A percentile compares a stretch with the other conserved stretches of the same genome.
These are phyloP conservation scores for Epichloe gansuensis DNA, from an alignment of 2,329 filamentous ascomycete genomes.

Conservation along the genomic window DNA sequence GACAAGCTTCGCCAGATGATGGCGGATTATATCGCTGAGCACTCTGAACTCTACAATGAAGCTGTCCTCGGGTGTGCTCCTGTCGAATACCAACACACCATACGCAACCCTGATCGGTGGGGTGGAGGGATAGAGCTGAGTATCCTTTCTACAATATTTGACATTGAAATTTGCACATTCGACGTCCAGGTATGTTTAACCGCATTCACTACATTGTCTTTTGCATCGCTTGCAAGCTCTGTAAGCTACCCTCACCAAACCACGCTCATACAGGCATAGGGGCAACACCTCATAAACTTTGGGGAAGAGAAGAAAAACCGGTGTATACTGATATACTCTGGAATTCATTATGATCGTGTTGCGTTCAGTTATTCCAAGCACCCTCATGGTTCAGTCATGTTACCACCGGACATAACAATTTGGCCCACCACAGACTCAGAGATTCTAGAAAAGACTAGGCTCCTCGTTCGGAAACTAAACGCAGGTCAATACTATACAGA, in stretches of 20 bases:
- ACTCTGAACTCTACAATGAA: slow-evolving; percentile 60
- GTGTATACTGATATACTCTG: slow-evolving; percentile 77
- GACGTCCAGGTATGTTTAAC: slow-evolving; percentile 47
- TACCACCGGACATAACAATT: slow-evolving; percentile 52
- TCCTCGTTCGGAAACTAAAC: slow-evolving; percentile 51
- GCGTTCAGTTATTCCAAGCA: slow-evolving; percentile 54
- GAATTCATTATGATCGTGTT: slow-evolving; percentile 87
- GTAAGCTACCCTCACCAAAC: too few species aligned
- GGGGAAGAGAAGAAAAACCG: slow-evolving; percentile 59
- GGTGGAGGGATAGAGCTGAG: slow-evolving; percentile 83
- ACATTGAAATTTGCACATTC: slow-evolving; percentile 72
- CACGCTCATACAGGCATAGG: slow-evolving; percentile 9
- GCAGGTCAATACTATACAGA: slow-evolving; percentile 79
- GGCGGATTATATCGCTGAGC: slow-evolving; percentile 61
- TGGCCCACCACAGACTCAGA: slow-evolving; percentile 46
- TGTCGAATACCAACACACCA: slow-evolving; percentile 67
- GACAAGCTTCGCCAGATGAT: slow-evolving; percentile 59
- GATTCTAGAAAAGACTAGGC: slow-evolving; percentile 55
- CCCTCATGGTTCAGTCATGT: slow-evolving; percentile 40
- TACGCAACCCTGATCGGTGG: slow-evolving; percentile 71
- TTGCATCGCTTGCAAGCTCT: too few species aligned
- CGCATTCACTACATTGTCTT: background rate
- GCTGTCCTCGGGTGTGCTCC: slow-evolving; percentile 64
- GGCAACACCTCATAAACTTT: slow-evolving; percentile 41
- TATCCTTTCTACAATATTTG: slow-evolving; percentile 73